Conservation (phyloP, 1,284 basidiomycete genomes). For the Phlebopus sp. region DNA sequence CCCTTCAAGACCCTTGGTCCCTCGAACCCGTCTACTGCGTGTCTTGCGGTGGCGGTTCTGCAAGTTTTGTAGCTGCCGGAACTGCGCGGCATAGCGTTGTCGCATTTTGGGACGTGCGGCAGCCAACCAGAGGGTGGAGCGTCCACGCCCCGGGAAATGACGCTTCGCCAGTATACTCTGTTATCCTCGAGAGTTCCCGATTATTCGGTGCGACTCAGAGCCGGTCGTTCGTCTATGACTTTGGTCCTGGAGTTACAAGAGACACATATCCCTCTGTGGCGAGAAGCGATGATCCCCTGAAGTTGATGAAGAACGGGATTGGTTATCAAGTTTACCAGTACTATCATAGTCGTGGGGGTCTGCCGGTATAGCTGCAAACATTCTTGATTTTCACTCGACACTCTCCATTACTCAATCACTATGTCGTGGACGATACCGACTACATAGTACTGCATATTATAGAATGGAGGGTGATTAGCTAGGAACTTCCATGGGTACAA, state of each 20-base stretch:
- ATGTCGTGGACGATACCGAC: constrained; percentile 1
- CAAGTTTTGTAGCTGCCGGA: constrained; percentile 64
- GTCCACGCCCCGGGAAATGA: constrained; percentile 75
- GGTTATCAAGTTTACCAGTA: constrained; percentile 58
- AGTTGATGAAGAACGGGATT: constrained; percentile 37
- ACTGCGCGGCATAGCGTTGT: constrained; percentile 71
- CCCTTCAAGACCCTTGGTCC: constrained; percentile 61
- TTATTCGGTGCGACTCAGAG: constrained; percentile 73
- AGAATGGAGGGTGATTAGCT: constrained; percentile 9
- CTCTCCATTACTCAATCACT: background rate
- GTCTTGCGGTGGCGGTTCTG: constrained; percentile 65
- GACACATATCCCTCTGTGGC: constrained; percentile 56
- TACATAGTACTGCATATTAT: constrained; percentile 9
- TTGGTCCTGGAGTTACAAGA: constrained; percentile 57
- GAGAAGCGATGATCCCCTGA: constrained; percentile 41
- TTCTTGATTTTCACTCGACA: background rate
- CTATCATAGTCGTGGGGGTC: constrained; percentile 25
- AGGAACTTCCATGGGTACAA: constrained; percentile 27
- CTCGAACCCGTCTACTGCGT: constrained; percentile 72
- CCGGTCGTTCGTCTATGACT: constrained; percentile 73
- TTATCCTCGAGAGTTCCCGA: constrained; percentile 68
- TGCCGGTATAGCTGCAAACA: background rate
- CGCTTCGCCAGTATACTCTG: constrained; percentile 67
- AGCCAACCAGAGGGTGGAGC: constrained; percentile 60
- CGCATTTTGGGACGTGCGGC: constrained; percentile 74